Base-by-base conservation (phyloP, 2,329 filamentous ascomycete genomes). In the Trichoderma koningii region DNA sequence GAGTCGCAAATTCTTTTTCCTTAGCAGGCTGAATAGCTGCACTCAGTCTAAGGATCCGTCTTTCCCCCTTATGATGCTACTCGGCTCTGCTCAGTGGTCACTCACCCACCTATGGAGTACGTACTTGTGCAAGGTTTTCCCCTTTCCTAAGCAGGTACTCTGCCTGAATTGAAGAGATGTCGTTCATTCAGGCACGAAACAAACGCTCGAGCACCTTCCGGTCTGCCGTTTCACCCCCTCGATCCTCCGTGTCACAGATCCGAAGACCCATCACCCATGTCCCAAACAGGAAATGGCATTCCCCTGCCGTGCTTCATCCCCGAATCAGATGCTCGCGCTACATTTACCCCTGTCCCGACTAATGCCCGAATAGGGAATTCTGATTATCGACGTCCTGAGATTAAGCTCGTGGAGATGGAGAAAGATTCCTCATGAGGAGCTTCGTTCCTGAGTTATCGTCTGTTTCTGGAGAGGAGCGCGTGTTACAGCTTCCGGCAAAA, bases 351-450 rank as follows among this genome's bases (percentile, higher is more conserved):
- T 38, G 28, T 26, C 30, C 34, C 10, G 30, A 23, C 14, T 48
- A 28, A 50, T 60, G 26, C 51, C 51, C 34, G 48, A 55, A 42
- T 41, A 30, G 61, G 61, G 19, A 63, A 63, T 63, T 63, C 23
- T 63, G 61, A 63, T 63, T 45, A 63, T 48, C 52, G 23, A 50
- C 15, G 15, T n/a, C 34, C 26, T 59, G 14, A 26, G 10, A 38
- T 38, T 38, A 38, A 38, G 41, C 41, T 28, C 21, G 23, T 17
- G 23, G 28, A 34, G 38, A 26, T 44, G 26, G 26, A 7, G 48
- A 55, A 55, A 63, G 51, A 63, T 63, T 63, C 50, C 60, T 63
- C 60, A 55, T 44, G 47, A 52, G 47, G 57, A 51, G 57, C 34
- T 19, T 30, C 17, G 19, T 42, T 47, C 42, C 26, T 51, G 48